Base-by-base conservation (phyloP, 1,139 yeast genomes). In the Meyerozyma guilliermondii region DNA sequence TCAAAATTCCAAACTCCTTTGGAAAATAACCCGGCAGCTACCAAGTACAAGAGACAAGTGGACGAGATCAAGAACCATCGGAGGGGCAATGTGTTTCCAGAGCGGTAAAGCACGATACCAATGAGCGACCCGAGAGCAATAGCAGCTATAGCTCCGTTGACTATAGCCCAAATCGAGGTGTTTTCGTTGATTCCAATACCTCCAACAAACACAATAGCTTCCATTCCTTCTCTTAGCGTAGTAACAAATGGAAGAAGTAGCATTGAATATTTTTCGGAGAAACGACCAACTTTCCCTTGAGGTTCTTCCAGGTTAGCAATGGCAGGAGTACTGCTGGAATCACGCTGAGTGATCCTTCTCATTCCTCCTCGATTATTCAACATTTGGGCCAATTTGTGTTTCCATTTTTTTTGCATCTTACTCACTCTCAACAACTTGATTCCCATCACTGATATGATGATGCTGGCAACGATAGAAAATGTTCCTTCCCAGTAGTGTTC, bases 401-500 rank as follows among this genome's bases (percentile, higher is more conserved):
- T 43, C 54, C 53, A 49, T 38, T 51, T 51, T 33, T 48, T 40
- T 33, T 49, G 52, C 50, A 51, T 43, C 41, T 60, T 65, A 44
- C 60, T 68, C 20, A 71, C 73, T 30, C 76, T 55, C 28, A 71
- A 57, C 11, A 71, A 67, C 43, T 71, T 69, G 17, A 69, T 51
- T 1, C 76, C 77, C 77, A 71, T 71, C 5, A 66, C 59, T 1
- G 76, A 68, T 16, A 71, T 71, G 38, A 71, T 69, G 6, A 69
- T 48, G 49, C 74, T 67, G 33, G 77, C 76, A 18, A 70, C 37
- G 4, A 71, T 68, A 2, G 76, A 70, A 43, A 71, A 71, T 1
- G 65, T 57, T 1, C 75, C 75, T 49, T 71, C 76, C 76, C 76
- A 71, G 46, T 71, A 71, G 49, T 71, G 76, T 48, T 71, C 76